phyloP scores from a whole-genome alignment of 371 early-diverging fungal genomes.

The Mortierella sp. region DNA sequence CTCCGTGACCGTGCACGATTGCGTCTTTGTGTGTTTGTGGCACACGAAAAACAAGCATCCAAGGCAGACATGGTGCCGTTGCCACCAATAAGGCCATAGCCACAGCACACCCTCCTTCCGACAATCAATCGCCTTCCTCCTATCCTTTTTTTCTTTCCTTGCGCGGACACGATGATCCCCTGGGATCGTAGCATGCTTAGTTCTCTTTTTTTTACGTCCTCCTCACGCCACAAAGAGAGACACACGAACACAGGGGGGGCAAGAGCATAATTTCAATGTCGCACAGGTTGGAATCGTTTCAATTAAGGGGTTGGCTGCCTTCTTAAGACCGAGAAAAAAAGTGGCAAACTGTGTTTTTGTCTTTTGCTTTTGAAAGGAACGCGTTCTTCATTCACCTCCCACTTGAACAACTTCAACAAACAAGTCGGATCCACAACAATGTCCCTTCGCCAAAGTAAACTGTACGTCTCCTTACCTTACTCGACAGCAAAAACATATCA shows the following conservation, averaged over 20 bases:
- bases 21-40: conserved; percentile 6
- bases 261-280: not conserved
- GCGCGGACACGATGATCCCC: not conserved
- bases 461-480: conserved; percentile 6
- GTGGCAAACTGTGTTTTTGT: not conserved
- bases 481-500: not conserved
- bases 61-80: too few relatives aligned
- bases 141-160: not conserved
- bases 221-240: not conserved
- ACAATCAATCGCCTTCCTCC: too few relatives aligned
- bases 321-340: not conserved
- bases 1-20: conserved; percentile 15
- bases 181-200: too few relatives aligned
- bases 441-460: conserved; percentile 41
- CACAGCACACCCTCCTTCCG: not conserved
- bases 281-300: not conserved
- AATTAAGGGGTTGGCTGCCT: not conserved
- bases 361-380: not conserved
- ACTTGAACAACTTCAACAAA: not conserved
- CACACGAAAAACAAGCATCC: not conserved
- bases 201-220: not conserved
- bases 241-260: not conserved
- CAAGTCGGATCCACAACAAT: conserved; percentile 14
- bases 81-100: not conserved
- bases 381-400: not conserved